Base-by-base conservation (phyloP, 2,329 filamentous ascomycete genomes). In the Ophiostoma ulmi region DNA sequence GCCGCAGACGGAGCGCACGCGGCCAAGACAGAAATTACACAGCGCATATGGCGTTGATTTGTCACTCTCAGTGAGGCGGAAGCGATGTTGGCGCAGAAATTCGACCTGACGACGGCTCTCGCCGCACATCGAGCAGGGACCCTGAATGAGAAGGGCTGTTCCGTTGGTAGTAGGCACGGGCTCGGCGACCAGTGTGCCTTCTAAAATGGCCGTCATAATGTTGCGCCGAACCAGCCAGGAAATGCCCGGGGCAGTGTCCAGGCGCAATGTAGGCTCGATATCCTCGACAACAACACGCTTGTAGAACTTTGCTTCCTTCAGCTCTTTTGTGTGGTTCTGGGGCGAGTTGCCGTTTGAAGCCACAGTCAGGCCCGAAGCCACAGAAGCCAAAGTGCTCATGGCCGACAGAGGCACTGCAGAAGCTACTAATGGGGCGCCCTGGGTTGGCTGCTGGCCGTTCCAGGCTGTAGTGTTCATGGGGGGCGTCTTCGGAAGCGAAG, bases 231-330 rank as follows among this genome's bases (percentile, higher is more conserved):
- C 93, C 66, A 99, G 86, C 93, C 95, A 99, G 0, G 93, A 97
- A 38, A 99, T 86, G 0, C 94, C 92, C 0, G 95, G 95, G 0
- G 95, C 94, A 2, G 88, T 86, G 78, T 99, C 95, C 3, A 99
- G 86, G 61, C 95, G 89, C 11, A 99, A 82, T 0, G 95, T 97
- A 0, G 95, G 95, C 78, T 99, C 95, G 71, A 99, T 92, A 77
- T 99, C 95, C 79, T 99, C 95, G 26, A 88, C 85, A 36, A 98
- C 80, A 6, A 89, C 90, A 66, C 95, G 89, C 81, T 98, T 98
- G 82, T 94, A 99, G 78, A 98, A 99, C 74, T 91, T 92, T 38
- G 91, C 92, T 71, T 98, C 95, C 77, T 95, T 97, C 58, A 99
- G 81, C 52, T 72, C 72, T 61, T 70, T 72, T 31, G 67, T 68